Evolutionary conservation across 805 yeast genomes (phyloP), one percentile per base, ranked within the genome.

Genomic region (Saccharomycopsis malanga): DNA sequence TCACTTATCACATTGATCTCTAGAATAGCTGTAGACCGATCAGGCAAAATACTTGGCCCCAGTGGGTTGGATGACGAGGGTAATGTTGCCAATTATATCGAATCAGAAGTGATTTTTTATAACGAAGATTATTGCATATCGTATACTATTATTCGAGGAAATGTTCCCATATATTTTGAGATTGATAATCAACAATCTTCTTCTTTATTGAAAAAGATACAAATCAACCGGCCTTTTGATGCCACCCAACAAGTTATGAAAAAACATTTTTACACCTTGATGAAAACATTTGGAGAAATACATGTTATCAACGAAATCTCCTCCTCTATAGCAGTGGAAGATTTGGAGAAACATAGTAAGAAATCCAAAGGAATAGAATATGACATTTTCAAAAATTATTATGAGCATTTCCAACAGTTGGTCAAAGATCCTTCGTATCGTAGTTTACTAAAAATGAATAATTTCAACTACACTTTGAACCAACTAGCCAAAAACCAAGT

Each of bases 121-220:
- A 68, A 71, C 37, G 66, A 68, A 39, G 53, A 53, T 4, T 61
- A 74, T 65, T 64, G 71, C 66, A 83, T 81, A 57, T 79, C 96
- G 1, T 91, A 83, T 62, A 74, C 83, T 0, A 96, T 88, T 64
- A 73, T 89, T 2, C 69, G 96, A 55, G 98, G 98, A 3, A 85
- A 94, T 24, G 89, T 89, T 1, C 98, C 99, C 0, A 67, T 93
- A 4, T 91, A 87, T 58, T 93, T 95, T 94, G 98, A 91, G 59
- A 91, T 88, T 56, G 95, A 86, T 53, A 70, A 66, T 38, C 63
- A 65, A 27, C 69, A 65, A 46, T 73, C 84, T 4, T 44, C 46
- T 22, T 50, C 54, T 2, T 79, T 93, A 9, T 65, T 93, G 46
- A 91, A 91, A 24, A 91, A 87, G 60, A 80, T 87, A 35, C 77